Conservation (phyloP, 371 early-diverging fungal species). For the Blakeslea trispora region DNA sequence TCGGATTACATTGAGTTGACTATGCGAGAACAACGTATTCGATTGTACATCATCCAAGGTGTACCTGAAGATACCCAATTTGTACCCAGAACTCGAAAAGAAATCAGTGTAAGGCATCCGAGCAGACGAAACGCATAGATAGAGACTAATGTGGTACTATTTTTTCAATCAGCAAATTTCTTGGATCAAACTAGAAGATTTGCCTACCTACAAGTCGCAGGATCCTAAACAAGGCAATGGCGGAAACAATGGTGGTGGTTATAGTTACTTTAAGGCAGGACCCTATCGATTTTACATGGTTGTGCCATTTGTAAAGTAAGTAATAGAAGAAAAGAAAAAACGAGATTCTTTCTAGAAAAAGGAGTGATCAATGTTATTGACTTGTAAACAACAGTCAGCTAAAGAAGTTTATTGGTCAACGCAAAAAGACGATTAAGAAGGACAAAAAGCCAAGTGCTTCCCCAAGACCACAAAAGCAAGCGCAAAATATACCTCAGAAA, state of each 20-base stretch:
- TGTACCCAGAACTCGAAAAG: constrained; percentile 91
- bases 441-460: constrained; percentile 13
- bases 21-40: constrained; percentile 86
- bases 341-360: neutral
- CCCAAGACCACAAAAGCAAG: constrained; percentile 9
- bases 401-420: constrained; percentile 32
- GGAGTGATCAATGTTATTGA: no score
- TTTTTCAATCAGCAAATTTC: constrained; percentile 39
- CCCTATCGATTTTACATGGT: constrained; percentile 64
- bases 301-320: constrained; percentile 68
- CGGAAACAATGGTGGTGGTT: constrained; percentile 18
- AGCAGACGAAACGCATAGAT: neutral
- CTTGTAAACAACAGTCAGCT: no score
- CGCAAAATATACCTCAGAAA: constrained; percentile 9
- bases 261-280: constrained; percentile 31
- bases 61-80: constrained; percentile 88
- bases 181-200: constrained; percentile 50
- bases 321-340: neutral
- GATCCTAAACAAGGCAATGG: constrained; percentile 22
- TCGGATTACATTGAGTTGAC: constrained; percentile 81
- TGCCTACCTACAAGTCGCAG: constrained; percentile 46
- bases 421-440: constrained; percentile 29
- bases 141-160: no score
- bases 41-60: constrained; percentile 90
- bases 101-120: constrained; percentile 76